Conservation (phyloP, 495 filamentous ascomycete species). For the Trichoderma asperelloides region DNA sequence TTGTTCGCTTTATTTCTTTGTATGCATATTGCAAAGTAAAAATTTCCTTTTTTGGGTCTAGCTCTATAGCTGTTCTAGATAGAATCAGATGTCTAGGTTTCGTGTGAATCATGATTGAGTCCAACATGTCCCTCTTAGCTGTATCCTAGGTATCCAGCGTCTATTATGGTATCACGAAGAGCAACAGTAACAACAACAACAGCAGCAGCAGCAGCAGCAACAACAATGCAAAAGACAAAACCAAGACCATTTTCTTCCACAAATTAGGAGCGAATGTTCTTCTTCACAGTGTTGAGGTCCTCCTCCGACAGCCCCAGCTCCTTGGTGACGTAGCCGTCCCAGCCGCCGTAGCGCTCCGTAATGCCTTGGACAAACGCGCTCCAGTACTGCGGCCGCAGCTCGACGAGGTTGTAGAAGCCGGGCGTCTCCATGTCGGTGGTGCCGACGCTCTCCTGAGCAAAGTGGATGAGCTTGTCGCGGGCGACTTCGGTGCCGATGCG, state of each 20-base stretch:
- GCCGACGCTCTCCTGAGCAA: conserved; percentile 25
- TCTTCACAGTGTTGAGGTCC: conserved; percentile 33
- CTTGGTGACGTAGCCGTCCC: conserved; percentile 32
- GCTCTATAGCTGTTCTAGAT: too few species aligned
- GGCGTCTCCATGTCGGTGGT: conserved; percentile 22
- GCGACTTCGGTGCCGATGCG: conserved; percentile 38
- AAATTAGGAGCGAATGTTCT: conserved; percentile 21
- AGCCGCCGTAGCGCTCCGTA: conserved; percentile 31
- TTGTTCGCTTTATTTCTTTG: too few species aligned
- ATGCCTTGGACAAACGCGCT: conserved; percentile 28
- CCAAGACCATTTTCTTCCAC: background rate
- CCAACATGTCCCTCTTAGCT: too few species aligned
- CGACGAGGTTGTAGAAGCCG: conserved; percentile 34
- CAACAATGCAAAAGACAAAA: background rate
- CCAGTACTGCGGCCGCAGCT: conserved; percentile 27
- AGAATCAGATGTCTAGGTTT: too few species aligned
- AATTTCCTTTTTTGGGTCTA: background rate
- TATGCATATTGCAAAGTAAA: background rate
- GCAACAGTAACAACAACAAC: background rate
- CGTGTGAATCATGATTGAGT: too few species aligned
- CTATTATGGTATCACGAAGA: conserved; percentile 6
- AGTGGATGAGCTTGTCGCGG: conserved; percentile 30
- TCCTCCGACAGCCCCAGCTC: conserved; percentile 30
- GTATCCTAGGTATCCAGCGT: background rate
- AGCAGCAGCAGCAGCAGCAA: background rate